Base-by-base conservation (phyloP, 2,329 filamentous ascomycete genomes). In the Fusarium chlamydosporum region DNA sequence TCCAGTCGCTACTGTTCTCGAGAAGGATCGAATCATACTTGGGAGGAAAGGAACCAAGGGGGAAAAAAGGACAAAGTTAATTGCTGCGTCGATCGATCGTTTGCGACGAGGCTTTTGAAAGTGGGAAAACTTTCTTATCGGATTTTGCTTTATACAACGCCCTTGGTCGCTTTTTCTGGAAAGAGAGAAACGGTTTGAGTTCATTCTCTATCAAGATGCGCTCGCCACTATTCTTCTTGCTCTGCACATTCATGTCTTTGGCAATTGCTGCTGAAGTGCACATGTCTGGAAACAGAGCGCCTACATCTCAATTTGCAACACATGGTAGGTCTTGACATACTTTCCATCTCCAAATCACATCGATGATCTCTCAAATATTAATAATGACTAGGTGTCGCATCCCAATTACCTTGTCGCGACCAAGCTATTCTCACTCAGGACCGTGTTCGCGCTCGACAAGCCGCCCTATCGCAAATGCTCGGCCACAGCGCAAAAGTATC, bases 401-500 rank as follows among this genome's bases (percentile, higher is more conserved):
- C 95, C 73, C 87, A 89, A 77, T 79, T 88, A 65, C 81, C 80
- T 33, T 78, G 81, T 31, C 84, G 90, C 51, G 94, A 97, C 76
- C 94, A 93, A 48, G 86, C 97, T 66, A 81, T 92, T 71, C 87
- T 96, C 76, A 85, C 86, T 40, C 87, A 87, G 47, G 94, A 97
- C 82, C 96, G 93, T 82, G 79, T 85, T 72, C 88, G 89, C 82
- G 79, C 85, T 72, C 88, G 89, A 71, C 94, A 97, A 81, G 90
- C 90, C 41, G 77, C 82, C 16, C 84, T 94, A 75, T 96, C 97
- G 92, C 86, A 92, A 78, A 88, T 89, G 18, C 83, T 97, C 55
- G 93, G 92, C 66, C 88, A 91, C 76, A 97, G 97, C 78, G 86
- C 91, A 31, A 92, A 94, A 59, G 91, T 96, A 61, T 97, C 97